Conservation (phyloP, 1,284 basidiomycete genomes). For the Phellopilus nigrolimitatus region DNA sequence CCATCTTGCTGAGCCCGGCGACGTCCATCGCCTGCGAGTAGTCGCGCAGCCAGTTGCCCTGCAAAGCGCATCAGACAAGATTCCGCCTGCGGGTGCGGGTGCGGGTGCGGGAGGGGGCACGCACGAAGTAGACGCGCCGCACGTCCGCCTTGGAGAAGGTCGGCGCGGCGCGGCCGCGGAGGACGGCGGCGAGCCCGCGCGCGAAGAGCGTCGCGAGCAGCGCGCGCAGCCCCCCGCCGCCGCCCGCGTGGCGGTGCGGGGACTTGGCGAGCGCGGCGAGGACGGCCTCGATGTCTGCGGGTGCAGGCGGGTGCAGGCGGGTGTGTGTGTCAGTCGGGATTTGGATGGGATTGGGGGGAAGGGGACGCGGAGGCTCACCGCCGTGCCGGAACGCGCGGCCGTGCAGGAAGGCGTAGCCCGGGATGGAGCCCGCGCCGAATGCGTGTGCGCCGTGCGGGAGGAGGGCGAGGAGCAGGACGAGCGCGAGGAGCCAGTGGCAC, state of each 20-base stretch:
- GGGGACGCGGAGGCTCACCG: background rate
- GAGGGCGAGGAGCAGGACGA: slow-evolving; percentile 8
- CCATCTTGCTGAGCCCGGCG: slow-evolving; percentile 30
- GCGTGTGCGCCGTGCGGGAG: slow-evolving; percentile 1
- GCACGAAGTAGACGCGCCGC: slow-evolving; percentile 27
- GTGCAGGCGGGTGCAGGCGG: too few species aligned
- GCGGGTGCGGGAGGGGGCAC: background rate
- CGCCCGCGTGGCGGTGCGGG: slow-evolving; percentile 24
- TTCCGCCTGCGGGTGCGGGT: too few species aligned
- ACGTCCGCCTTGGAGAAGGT: slow-evolving; percentile 32
- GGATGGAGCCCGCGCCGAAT: slow-evolving; percentile 14
- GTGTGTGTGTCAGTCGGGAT: background rate
- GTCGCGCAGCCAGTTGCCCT: slow-evolving; percentile 29
- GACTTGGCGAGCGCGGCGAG: slow-evolving; percentile 32
- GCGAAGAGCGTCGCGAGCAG: slow-evolving; percentile 11
- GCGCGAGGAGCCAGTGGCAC: background rate
- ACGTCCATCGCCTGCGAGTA: slow-evolving; percentile 42
- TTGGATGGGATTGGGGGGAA: background rate
- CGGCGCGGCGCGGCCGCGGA: slow-evolving; percentile 12
- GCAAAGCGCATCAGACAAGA: background rate
- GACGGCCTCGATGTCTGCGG: slow-evolving; percentile 32
- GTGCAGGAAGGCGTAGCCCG: slow-evolving; percentile 8
- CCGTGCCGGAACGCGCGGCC: slow-evolving; percentile 15
- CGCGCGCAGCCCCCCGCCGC: slow-evolving; percentile 25
- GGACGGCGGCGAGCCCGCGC: slow-evolving; percentile 16